Conservation (phyloP, 192 early-diverging fungal genomes). For the Coemansia sp. region DNA sequence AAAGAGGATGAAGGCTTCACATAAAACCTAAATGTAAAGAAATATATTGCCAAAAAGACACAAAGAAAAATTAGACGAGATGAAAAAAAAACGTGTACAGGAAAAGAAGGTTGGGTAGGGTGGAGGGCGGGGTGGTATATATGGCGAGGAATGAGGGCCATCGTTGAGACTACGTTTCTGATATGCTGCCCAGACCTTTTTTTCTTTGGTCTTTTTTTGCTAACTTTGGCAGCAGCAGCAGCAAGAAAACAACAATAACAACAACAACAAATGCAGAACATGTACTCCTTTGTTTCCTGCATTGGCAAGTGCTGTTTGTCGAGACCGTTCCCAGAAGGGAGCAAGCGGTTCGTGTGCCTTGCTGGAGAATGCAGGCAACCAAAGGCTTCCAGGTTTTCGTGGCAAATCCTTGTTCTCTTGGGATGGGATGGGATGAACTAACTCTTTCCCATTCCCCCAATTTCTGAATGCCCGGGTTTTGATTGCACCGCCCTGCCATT, state of each 20-base stretch:
- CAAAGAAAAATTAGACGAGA: constrained; percentile 1
- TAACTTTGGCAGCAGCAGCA: background rate
- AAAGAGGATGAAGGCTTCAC: constrained; percentile 1
- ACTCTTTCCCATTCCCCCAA: background rate
- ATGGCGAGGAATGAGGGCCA: background rate
- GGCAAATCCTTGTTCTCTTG: constrained; percentile 6
- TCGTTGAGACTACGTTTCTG: background rate
- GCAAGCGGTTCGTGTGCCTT: background rate
- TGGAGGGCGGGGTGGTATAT: background rate
- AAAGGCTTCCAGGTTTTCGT: background rate
- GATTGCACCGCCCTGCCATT: too few species aligned
- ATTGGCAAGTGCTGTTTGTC: background rate
- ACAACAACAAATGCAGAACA: too few species aligned
- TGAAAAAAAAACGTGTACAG: background rate
- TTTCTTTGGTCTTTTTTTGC: background rate
- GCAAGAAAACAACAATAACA: too few species aligned
- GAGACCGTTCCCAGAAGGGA: background rate
- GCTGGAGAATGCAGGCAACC: background rate
- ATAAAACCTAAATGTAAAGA: constrained; percentile 1
- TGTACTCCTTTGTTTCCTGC: background rate
- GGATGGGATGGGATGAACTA: background rate
- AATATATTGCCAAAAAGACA: constrained; percentile 2
- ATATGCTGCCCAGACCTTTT: background rate
- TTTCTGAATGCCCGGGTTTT: background rate
- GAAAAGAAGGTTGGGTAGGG: background rate